Evolutionary conservation across 2,329 filamentous ascomycete species (phyloP), one percentile per base, ranked within the genome.

Genomic region (Aspergillus tanneri): DNA sequence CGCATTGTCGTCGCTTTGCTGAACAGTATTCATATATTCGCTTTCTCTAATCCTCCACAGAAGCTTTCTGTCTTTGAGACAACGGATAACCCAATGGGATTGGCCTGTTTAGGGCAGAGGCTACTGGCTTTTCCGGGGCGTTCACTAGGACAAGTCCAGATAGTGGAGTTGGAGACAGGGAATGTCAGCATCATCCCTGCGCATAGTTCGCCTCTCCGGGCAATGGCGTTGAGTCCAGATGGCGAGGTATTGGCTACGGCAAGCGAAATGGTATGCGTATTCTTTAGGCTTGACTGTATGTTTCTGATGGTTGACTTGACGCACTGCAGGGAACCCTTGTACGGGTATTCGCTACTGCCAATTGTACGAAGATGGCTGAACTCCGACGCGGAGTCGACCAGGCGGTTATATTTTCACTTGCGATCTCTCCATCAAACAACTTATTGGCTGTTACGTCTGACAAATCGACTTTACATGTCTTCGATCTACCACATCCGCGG

Each of bases 131-230:
- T 97, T 54, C 92, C 92, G 0, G 92, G 92, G n/a, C 81, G 90
- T 43, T 91, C 87, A 1, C 73, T 83, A 0, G 93, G 93, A 10
- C 93, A 99, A 63, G 86, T 97, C 22, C 91, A 96, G 67, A 74
- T 97, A 1, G 86, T 96, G 43, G 85, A 95, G 59, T 72, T 95
- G 9, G 76, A 78, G 14, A 89, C 84, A 0, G 84, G 85, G 41
- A 92, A 88, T 60, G 89, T 97, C 55, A 95, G 87, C 72, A 96
- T 99, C 66, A 90, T 97, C 50, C 90, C 90, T 1, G 93, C 92
- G 3, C 93, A 99, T 67, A 85, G 86, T 4, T 86, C 87, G 0
- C 78, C 87, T 0, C 74, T 99, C 14, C 82, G 87, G 51, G 90
- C 90, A 34, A 77, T 99, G 56, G 81, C 85, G 9, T 74, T 99